Evolutionary conservation across 129 eudicot species (phyloP).

Genomic region (Arctium lappa): DNA sequence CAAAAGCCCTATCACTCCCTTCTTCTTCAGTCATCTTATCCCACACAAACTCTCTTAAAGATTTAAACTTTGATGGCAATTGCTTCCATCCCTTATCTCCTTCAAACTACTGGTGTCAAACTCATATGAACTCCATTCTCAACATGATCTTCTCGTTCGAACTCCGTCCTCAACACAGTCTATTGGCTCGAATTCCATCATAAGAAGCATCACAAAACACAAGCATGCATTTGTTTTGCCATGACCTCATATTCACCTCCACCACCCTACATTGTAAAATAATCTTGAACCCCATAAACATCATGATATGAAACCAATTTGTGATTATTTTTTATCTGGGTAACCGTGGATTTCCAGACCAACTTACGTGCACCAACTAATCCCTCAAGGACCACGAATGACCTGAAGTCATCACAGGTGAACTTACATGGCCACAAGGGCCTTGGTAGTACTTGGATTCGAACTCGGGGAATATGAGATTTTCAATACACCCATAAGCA

Average conservation of each 20-base stretch:
- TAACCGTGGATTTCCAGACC: too few species aligned
- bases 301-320: not conserved
- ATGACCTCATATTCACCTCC: not conserved
- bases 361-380: too few species aligned
- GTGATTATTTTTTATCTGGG: not conserved
- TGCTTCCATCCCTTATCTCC: not conserved
- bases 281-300: not conserved
- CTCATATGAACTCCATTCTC: not conserved
- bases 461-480: too few species aligned
- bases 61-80: not conserved
- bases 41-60: too few species aligned
- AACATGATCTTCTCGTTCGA: not conserved
- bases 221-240: not conserved
- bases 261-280: too few species aligned
- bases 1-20: too few species aligned
- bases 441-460: too few species aligned
- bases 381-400: too few species aligned
- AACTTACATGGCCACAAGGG: too few species aligned
- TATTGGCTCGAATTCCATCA: too few species aligned
- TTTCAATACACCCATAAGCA: not conserved
- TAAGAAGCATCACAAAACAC: not conserved
- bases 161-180: not conserved
- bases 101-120: not conserved
- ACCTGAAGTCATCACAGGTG: too few species aligned
- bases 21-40: too few species aligned